These are phyloP conservation scores for Rhodotorula sp. DNA, from an alignment of 1,284 basidiomycete species.

Conservation along the genomic window DNA sequence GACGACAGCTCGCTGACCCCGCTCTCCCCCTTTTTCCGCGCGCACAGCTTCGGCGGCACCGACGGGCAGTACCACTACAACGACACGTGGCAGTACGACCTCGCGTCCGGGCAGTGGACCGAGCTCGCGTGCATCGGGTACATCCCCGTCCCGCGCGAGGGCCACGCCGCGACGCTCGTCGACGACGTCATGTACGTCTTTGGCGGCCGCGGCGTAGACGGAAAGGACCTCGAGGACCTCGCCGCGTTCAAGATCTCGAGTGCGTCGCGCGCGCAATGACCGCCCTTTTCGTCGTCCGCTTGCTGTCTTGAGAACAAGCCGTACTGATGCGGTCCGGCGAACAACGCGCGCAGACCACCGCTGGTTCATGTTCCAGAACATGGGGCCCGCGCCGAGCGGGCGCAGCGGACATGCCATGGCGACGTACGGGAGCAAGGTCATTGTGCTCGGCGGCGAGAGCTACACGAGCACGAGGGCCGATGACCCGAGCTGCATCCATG, in stretches of 20 bases:
- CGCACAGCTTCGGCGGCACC: constrained; percentile 86
- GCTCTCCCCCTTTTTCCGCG: neutral
- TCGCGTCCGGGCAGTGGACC: constrained; percentile 78
- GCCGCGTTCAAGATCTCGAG: constrained; percentile 96
- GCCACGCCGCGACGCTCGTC: constrained; percentile 92
- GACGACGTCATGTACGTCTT: constrained; percentile 99
- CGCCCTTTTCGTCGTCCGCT: constrained; percentile 56
- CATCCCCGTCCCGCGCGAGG: constrained; percentile 93
- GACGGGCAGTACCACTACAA: constrained; percentile 99
- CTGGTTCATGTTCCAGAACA: constrained; percentile 99
- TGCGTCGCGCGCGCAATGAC: constrained; percentile 54
- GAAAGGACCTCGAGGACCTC: constrained; percentile 91
- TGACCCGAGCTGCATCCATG: constrained; percentile 79
- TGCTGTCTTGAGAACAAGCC: constrained; percentile 49
- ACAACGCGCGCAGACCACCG: constrained; percentile 53
- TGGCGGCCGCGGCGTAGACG: constrained; percentile 94
- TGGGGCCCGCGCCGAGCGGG: constrained; percentile 90
- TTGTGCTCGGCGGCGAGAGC: constrained; percentile 92
- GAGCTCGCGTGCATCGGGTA: constrained; percentile 97
- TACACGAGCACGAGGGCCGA: constrained; percentile 57
- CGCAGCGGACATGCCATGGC: constrained; percentile 96
- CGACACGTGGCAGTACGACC: constrained; percentile 96
- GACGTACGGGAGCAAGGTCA: constrained; percentile 79
- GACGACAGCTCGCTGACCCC: neutral
- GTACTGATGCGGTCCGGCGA: neutral